Evolutionary conservation across 306 rosid species (phyloP), one percentile per base, ranked within the genome.

Genomic region (Lithocarpus polystachyus): DNA sequence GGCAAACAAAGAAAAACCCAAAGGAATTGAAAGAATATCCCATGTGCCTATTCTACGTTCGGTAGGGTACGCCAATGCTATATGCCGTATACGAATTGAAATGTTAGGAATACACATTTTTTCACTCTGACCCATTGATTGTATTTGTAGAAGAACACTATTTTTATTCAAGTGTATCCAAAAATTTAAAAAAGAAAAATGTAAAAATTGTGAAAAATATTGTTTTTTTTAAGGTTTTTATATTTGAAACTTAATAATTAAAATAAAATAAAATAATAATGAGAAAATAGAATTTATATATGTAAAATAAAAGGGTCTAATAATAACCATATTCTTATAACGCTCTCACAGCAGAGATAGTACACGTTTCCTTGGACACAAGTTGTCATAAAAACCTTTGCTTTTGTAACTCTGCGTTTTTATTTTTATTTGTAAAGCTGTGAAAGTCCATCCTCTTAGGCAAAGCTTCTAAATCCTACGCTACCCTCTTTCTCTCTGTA

Each of bases 381-480:
- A 35, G 72, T 23, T 60, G 67, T 33, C 18, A 33, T 68, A 19
- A 35, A 68, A 35, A 67, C 72, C 15, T 71, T 12, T 13, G 10
- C 23, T 22, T 28, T 68, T 52, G 62, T 52, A 51, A 37, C 78
- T 59, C 75, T 59, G 78, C 75, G 81, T 71, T 83, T 79, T 48
- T 48, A 12, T 48, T 48, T 48, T 11, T 40, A 40, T 64, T 60
- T 56, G 26, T 4, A 68, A 68, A 71, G 79, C 76, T 56, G 73
- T 73, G 28, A 52, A 72, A 80, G 75, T 80, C 81, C 81, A 53
- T 76, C 69, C 31, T 18, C 76, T 54, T 62, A 20, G 71, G 48
- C 61, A 48, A 61, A 24, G 19, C 72, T 59, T 40, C 45, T 40
- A 40, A 68, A 78, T 64, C 82, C 45, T 59, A 83, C 73, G 72